Evolutionary conservation across 805 yeast genomes (phyloP).

Genomic region (Metschnikowia vanudenii): DNA sequence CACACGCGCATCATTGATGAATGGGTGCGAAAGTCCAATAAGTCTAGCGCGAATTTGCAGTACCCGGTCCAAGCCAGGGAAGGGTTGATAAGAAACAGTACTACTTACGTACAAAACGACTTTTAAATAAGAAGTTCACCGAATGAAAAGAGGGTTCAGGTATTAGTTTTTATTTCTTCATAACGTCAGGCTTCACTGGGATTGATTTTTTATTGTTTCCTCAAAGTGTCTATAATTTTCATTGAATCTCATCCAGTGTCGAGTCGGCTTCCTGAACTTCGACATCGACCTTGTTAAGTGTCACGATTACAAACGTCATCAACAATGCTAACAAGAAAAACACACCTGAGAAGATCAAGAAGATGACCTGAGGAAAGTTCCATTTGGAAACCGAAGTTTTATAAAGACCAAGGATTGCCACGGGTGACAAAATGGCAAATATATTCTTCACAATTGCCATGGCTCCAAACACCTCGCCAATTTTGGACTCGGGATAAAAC

Average conservation of each 20-base stretch:
- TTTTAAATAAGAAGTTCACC: no score
- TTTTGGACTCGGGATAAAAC: slow-evolving; percentile 54
- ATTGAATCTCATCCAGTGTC: background rate
- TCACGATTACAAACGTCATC: slow-evolving; percentile 10
- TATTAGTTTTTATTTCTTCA: no score
- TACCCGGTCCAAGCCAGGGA: background rate
- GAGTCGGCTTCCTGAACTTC: slow-evolving; percentile 9
- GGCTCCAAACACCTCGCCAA: slow-evolving; percentile 76
- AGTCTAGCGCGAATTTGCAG: background rate
- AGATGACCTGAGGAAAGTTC: slow-evolving; percentile 30
- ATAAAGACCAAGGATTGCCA: slow-evolving; percentile 48
- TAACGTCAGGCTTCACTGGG: no score
- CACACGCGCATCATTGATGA: background rate
- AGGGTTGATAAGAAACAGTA: background rate
- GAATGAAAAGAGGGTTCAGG: no score
- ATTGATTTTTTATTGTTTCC: no score
- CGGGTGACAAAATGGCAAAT: slow-evolving; percentile 48
- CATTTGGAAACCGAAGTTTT: slow-evolving; percentile 24
- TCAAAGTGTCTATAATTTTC: no score
- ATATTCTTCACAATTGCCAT: slow-evolving; percentile 57
- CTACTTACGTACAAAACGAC: no score
- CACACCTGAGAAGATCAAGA: slow-evolving; percentile 20
- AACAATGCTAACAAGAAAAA: slow-evolving; percentile 4
- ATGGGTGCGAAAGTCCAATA: slow-evolving; percentile 6
- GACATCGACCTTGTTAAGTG: slow-evolving; percentile 14